Base-by-base conservation (phyloP, 257 asterid genomes). In the Lantana camara region DNA sequence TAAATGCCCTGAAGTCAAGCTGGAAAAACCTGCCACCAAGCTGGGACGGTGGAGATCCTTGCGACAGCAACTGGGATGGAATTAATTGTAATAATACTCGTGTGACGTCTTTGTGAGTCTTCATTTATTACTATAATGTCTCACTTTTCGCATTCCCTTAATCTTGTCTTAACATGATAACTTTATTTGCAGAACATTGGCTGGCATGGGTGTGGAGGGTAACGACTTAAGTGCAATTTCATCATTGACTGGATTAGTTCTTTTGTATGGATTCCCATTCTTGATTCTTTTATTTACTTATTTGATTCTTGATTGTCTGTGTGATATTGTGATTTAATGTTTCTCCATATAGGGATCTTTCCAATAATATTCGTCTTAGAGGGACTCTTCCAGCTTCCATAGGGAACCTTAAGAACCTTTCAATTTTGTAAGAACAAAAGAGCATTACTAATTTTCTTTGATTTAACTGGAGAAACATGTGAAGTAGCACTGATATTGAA, bases 1-100 rank as follows among this genome's bases (percentile, higher is more conserved):
- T 91, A 72, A 77, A 17, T 53, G 87, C 93, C 44, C 64, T 91
- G 34, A 77, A 79, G 68, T 60, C 87, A 23, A 83, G 83, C 81
- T 89, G 95, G 98, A 75, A 72, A 29, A 89, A 85, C 81, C 80
- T 82, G 65, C 98, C 97, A 7, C 96, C 94, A n/a, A 86, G 78
- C 73, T 91, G 98, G 98, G 66, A 22, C 15, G 96, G 93, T 9
- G 30, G 72, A 1, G 98, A 92, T 85, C 96, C 98, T 61, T 92
- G 98, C 68, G 89, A 84, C 52, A 67, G 76, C 59, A 50, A 56
- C 3, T 92, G 98, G 98, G 95, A 84, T 30, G 98, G 98, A 48
- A 60, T 89, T 66, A 49, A 24, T 57, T 89, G 98, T 79, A 79
- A 72, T 3, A 68, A 62, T 54, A 71, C 83, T 20, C 95, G 85